Base-by-base conservation (phyloP, 179 eudicot genomes). In the Beta lomatogona region DNA sequence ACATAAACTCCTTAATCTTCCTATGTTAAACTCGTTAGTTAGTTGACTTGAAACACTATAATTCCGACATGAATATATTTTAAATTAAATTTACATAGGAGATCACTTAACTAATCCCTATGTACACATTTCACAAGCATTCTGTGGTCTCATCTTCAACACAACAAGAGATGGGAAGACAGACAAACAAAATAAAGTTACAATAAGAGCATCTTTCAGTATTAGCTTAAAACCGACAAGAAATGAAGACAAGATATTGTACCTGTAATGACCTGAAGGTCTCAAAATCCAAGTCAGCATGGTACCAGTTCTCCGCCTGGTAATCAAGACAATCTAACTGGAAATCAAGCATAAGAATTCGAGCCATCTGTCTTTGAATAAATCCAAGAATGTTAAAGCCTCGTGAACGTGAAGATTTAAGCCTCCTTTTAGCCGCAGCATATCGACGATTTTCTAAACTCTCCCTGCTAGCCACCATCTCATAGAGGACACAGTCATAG, bases 201-300 rank as follows among this genome's bases (percentile, higher is more conserved):
- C 44, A 18, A 13, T 3, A 18, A 36, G 13, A 81, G 67, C 8
- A 6, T n/a, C 21, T 7, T 28, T 78, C 41, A 78, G n/a, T 64
- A 41, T 22, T 63, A 19, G 36, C 22, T 9, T 15, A 14, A 36
- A 13, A 57, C 57, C 48, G 45, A 67, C 8, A 61, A 74, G 31
- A 60, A 72, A 75, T 14, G 25, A 25, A 61, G 67, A 44, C 76
- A 68, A 80, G 52, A 73, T 73, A 74, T 31, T 57, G 52, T 80
- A 96, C 99, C 98, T 96, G 99, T 81, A 92, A 97, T 81, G 73
- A 77, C 87, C 84, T 90, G 89, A 96, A 96, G 82, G 99, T 96
- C 89, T 96, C 99, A 83, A 86, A 90, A 82, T 96, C 99, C 76
- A 96, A 90, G 88, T 96, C 99, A n/a, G 99, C 99, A 80, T 96